These are phyloP conservation scores for Lasiosphaeria hispida DNA, from an alignment of 495 filamentous ascomycete genomes.

Conservation along the genomic window DNA sequence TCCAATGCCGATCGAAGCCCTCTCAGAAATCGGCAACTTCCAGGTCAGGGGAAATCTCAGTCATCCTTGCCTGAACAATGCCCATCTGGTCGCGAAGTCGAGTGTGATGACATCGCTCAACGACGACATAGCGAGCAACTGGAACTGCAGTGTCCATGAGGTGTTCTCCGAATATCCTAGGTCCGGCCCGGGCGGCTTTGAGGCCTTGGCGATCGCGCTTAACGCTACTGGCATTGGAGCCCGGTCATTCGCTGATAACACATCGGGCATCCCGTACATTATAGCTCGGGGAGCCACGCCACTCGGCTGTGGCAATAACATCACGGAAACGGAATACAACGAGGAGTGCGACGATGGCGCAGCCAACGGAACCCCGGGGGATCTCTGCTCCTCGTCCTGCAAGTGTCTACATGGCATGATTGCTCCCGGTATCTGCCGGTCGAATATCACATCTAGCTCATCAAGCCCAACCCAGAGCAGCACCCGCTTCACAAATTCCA, in stretches of 20 bases:
- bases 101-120: constrained; percentile 38
- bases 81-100: constrained; percentile 45
- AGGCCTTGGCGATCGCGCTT: constrained; percentile 46
- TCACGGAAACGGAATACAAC: constrained; percentile 34
- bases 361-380: constrained; percentile 35
- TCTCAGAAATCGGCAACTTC: constrained; percentile 47
- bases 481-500: constrained; percentile 17
- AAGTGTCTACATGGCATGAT: constrained; percentile 33
- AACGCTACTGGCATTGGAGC: constrained; percentile 38
- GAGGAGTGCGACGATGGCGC: constrained; percentile 50
- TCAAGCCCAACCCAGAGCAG: constrained; percentile 16
- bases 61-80: constrained; percentile 42
- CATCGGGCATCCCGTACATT: constrained; percentile 49
- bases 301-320: constrained; percentile 46
- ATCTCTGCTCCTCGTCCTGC: constrained; percentile 44
- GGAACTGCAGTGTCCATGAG: constrained; percentile 51
- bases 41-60: constrained; percentile 39
- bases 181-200: constrained; percentile 39
- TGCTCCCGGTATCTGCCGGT: constrained; percentile 26
- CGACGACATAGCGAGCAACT: constrained; percentile 43
- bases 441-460: constrained; percentile 19
- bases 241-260: constrained; percentile 41
- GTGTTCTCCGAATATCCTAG: constrained; percentile 45
- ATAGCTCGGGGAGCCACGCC: constrained; percentile 49
- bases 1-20: constrained; percentile 36